A percentile compares a stretch with the other conserved stretches of the same genome.
Evolutionary conservation across 106 monocot species (phyloP).

Genomic region (Vanilla planifolia): DNA sequence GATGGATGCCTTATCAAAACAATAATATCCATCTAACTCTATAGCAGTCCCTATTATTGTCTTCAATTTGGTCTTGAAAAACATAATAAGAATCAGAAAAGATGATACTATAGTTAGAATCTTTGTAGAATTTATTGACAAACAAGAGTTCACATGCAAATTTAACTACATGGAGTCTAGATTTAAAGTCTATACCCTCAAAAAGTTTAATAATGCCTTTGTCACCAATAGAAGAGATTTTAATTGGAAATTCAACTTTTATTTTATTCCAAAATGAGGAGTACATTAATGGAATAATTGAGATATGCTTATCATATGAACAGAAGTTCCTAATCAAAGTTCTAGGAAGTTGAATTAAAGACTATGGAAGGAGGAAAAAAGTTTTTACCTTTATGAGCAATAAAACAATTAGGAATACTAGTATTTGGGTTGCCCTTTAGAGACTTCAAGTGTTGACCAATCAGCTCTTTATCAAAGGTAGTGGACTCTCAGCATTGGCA

Average conservation of each 20-base stretch:
- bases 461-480: neutral
- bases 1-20: no score
- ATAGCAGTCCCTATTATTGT: no score
- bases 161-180: constrained; percentile 4
- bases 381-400: constrained; percentile 7
- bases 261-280: neutral
- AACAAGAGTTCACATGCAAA: constrained; percentile 5
- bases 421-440: neutral
- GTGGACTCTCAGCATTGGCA: neutral
- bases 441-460: neutral
- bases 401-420: neutral
- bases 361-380: neutral
- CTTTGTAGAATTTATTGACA: constrained; percentile 1
- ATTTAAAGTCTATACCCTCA: neutral
- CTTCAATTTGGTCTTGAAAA: no score
- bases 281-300: neutral
- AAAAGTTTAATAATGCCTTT: constrained; percentile 4
- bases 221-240: neutral
- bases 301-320: constrained; percentile 6
- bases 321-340: neutral
- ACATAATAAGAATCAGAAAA: constrained; percentile 7
- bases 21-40: no score
- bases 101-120: neutral
- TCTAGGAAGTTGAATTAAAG: constrained; percentile 9
- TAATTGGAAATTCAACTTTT: constrained; percentile 5